phyloP scores from a whole-genome alignment of 78 protist genomes.

The Dictyostelium brefeldianum region DNA sequence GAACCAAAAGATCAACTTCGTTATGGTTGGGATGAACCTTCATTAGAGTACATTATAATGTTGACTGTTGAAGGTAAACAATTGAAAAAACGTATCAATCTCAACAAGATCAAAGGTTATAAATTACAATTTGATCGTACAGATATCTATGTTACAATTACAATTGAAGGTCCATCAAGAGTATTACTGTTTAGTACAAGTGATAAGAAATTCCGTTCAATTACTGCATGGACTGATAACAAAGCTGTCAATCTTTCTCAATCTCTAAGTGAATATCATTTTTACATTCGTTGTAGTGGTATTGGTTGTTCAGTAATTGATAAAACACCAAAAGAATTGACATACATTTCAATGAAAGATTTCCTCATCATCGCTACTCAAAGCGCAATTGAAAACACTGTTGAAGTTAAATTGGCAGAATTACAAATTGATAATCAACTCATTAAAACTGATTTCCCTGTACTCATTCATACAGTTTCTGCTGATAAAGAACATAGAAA shows the following conservation, averaged over 20 bases:
- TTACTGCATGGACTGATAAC: constrained; percentile 32
- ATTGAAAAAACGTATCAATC: constrained; percentile 34
- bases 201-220: background rate
- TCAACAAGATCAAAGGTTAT: constrained; percentile 66
- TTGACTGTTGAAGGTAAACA: constrained; percentile 37
- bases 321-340: constrained; percentile 53
- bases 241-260: constrained; percentile 3
- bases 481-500: constrained; percentile 24
- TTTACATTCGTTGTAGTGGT: constrained; percentile 56
- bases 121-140: background rate
- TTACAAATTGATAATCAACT: constrained; percentile 82
- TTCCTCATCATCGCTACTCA: constrained; percentile 43
- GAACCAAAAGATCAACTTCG: background rate
- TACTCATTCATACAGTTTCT: constrained; percentile 17
- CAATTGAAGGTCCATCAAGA: constrained; percentile 48
- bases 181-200: constrained; percentile 10
- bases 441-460: constrained; percentile 77
- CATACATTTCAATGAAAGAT: constrained; percentile 54
- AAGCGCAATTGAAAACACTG: constrained; percentile 21
- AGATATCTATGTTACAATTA: constrained; percentile 26
- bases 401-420: constrained; percentile 58
- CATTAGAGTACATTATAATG: background rate
- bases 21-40: constrained; percentile 75
- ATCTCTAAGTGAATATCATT: constrained; percentile 27
- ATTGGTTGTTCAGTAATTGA: constrained; percentile 72